Base-by-base conservation (phyloP, 1,284 basidiomycete species). In the Polyporus tsugae region DNA sequence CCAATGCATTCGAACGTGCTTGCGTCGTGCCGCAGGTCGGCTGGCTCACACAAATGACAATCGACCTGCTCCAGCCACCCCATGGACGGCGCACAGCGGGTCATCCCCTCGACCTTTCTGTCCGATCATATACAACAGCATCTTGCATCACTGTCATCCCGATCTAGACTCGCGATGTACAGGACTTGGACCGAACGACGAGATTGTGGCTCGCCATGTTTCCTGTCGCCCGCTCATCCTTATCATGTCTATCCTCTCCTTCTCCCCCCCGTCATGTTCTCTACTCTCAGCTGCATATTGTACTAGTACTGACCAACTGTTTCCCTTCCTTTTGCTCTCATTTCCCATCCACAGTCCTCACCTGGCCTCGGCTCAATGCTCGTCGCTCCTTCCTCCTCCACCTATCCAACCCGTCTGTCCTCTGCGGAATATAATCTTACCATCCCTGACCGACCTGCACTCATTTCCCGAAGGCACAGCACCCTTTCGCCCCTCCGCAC, bases 401-500 rank as follows among this genome's bases (percentile, higher is more conserved):
- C 33, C 61, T 66, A 38, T 35, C 46, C 66, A 6, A 58, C 67
- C 22, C 67, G 65, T 35, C 58, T 66, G 29, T 60, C 63, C 10
- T 65, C 65, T n/a, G 25, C 53, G 22, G 71, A 72, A 57, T 67
- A 68, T 58, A 55, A 38, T 25, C 60, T 70, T 19, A 64, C 64
- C n/a, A 69, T 69, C 65, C 65, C 69, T 11, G 58, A 64, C 63
- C 61, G 61, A 33, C 67, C 69, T 4, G 39, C 64, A 62, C 29
- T 64, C 41, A 29, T 61, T n/a, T 44, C 65, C 1, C 73, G 75
- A 17, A 67, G 75, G 9, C 73, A 72, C 55, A 74, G 72, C 36
- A 69, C 74, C 4, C 62, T 74, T 6, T 64, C 74, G 4, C 69
- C 71, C 13, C 49, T 70, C 25, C 72, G 69, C 35, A 62, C 66